Base-by-base conservation (phyloP, 1,284 basidiomycete genomes). In the Ustilago shanxiensis region DNA sequence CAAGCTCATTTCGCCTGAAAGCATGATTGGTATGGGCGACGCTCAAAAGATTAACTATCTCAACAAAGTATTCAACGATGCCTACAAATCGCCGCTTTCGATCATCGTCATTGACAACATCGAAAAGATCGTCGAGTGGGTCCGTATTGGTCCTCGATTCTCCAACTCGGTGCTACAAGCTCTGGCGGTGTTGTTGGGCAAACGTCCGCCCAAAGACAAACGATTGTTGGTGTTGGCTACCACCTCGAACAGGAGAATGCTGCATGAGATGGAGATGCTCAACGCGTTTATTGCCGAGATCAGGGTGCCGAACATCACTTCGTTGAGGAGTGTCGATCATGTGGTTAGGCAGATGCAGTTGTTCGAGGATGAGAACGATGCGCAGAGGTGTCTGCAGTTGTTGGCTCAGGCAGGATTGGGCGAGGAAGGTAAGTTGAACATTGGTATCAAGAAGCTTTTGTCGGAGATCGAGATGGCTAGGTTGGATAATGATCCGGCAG, bases 81-180 rank as follows among this genome's bases (percentile, higher is more conserved):
- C 94, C 77, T 97, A 98, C 88, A 99, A 98, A 90, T 95, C 93
- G 88, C 95, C 96, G 3, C 85, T 97, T 79, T 98, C 95, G 84
- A 93, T 98, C 13, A 92, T 99, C 67, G 95, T 99, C 14, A 92
- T 99, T n/a, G 97, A 99, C 77, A 79, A 74, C 61, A 81, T 86
- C 29, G 84, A 86, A 59, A 86, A 86, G 73, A 83, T 86, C 31
- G 73, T 86, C 60, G 84, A 85, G 60, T 99, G 95, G 93, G 95
- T 95, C n/a, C 95, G 95, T 4, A 93, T 99, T 87, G 96, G 96
- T 1, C 95, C 93, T 16, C 90, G 95, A 58, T 99, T 98, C 88
- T 97, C 95, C 2, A 99, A 99, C 86, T 89, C 92, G 14, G 94
- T 99, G 11, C 88, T 99, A 37, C 97, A 99, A 87, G 90, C 95